Conservation (phyloP, 305 asterid species). For the Coffea humblotiana region DNA sequence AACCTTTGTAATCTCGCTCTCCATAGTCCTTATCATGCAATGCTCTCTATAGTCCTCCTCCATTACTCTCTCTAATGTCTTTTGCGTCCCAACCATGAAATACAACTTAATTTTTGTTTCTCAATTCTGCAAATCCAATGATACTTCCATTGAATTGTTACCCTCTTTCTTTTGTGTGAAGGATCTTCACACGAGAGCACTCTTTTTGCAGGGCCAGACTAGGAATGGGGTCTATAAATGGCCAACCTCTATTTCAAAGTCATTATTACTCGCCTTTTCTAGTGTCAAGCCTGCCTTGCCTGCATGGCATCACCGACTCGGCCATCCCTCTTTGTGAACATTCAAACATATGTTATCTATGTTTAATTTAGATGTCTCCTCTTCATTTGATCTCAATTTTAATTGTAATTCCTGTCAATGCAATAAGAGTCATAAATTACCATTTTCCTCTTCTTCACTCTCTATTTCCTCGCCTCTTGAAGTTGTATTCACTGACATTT, state of each 20-base stretch:
- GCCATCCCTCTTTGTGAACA: neutral
- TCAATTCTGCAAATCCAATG: too few relatives aligned
- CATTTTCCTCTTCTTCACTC: neutral
- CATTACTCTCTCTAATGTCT: too few relatives aligned
- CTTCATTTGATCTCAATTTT: too few relatives aligned
- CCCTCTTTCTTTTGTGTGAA: too few relatives aligned
- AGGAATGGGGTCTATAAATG: neutral
- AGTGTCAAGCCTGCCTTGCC: neutral
- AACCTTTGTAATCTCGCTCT: neutral
- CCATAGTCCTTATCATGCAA: too few relatives aligned
- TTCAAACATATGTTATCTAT: neutral
- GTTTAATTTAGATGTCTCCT: neutral
- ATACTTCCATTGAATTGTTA: too few relatives aligned
- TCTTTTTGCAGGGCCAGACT: neutral
- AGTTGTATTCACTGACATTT: neutral
- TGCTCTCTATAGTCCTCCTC: too few relatives aligned
- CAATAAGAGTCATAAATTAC: too few relatives aligned
- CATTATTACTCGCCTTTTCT: neutral
- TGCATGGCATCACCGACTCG: neutral
- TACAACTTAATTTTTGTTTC: neutral
- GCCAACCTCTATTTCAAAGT: neutral
- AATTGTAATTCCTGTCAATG: neutral
- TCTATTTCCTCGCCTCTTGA: neutral
- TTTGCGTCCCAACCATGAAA: too few relatives aligned
- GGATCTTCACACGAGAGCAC: too few relatives aligned